Evolutionary conservation across 2,329 filamentous ascomycete genomes (phyloP).

Genomic region (Endocalyx cinctus): DNA sequence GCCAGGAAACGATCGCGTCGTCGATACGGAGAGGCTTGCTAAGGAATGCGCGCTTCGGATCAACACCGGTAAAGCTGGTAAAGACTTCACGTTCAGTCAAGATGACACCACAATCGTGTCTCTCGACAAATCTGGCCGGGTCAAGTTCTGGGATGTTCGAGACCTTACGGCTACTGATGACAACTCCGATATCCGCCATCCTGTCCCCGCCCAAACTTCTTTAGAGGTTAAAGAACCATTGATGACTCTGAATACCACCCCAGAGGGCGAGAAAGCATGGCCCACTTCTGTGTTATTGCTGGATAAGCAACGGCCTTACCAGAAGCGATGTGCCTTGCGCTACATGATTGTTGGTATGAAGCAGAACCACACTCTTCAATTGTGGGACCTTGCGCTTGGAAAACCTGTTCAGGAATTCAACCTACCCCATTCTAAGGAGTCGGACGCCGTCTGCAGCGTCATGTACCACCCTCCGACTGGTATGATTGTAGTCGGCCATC

Average conservation of each 20-base stretch:
- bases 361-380: conserved; percentile 96
- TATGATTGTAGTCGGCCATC: conserved; percentile 92
- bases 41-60: conserved; percentile 87
- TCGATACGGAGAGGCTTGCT: conserved; percentile 84
- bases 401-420: conserved; percentile 98
- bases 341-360: conserved; percentile 98
- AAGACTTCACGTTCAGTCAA: conserved; percentile 96
- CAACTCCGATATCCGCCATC: conserved; percentile 44
- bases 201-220: conserved; percentile 50
- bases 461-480: conserved; percentile 88
- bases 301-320: conserved; percentile 91
- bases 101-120: conserved; percentile 93
- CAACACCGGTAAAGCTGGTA: conserved; percentile 94
- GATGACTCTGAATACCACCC: conserved; percentile 80
- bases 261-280: conserved; percentile 89
- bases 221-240: conserved; percentile 82
- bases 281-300: conserved; percentile 94
- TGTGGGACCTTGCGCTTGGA: conserved; percentile 93
- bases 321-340: conserved; percentile 81
- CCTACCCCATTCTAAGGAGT: conserved; percentile 91
- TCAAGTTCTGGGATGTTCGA: conserved; percentile 98
- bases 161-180: conserved; percentile 59
- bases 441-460: conserved; percentile 96
- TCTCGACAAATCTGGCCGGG: conserved; percentile 89
- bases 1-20: conserved; percentile 59